Evolutionary conservation across 2,329 filamentous ascomycete genomes (phyloP).

Genomic region (Fusarium sp.): DNA sequence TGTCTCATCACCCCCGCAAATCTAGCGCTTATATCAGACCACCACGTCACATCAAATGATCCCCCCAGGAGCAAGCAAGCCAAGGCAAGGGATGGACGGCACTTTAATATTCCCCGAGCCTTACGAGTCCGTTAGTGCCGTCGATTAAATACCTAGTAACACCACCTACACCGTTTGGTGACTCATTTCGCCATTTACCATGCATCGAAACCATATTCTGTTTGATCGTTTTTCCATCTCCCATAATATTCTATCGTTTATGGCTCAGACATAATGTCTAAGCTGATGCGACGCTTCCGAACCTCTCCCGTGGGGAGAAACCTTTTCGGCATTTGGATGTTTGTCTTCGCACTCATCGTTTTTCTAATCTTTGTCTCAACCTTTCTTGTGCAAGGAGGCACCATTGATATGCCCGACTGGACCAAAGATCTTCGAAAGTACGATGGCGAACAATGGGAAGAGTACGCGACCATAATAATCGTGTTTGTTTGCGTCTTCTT

Average conservation of each 20-base stretch:
- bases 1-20: slow-evolving; percentile 13
- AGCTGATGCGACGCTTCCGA: not conserved
- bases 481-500: slow-evolving; percentile 14
- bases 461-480: slow-evolving; percentile 17
- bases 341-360: slow-evolving; percentile 12
- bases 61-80: not conserved
- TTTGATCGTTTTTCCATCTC: not conserved
- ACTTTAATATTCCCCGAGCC: slow-evolving; percentile 13
- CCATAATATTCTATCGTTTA: not conserved
- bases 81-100: not conserved
- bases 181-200: not conserved
- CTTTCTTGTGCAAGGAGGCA: slow-evolving; percentile 9
- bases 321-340: slow-evolving; percentile 10
- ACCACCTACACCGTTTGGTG: not conserved
- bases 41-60: slow-evolving; percentile 9
- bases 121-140: not conserved
- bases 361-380: slow-evolving; percentile 13
- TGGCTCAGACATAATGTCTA: not conserved
- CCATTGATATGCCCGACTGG: slow-evolving; percentile 24
- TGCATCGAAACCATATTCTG: not conserved
- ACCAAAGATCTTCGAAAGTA: slow-evolving; percentile 33
- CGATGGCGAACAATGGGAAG: slow-evolving; percentile 10
- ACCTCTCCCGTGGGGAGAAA: not conserved
- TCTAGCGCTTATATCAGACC: slow-evolving; percentile 19
- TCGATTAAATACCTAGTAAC: not conserved